Evolutionary conservation across 1,284 basidiomycete genomes (phyloP), one percentile per base, ranked within the genome.

Genomic region (Cronartium quercuum): DNA sequence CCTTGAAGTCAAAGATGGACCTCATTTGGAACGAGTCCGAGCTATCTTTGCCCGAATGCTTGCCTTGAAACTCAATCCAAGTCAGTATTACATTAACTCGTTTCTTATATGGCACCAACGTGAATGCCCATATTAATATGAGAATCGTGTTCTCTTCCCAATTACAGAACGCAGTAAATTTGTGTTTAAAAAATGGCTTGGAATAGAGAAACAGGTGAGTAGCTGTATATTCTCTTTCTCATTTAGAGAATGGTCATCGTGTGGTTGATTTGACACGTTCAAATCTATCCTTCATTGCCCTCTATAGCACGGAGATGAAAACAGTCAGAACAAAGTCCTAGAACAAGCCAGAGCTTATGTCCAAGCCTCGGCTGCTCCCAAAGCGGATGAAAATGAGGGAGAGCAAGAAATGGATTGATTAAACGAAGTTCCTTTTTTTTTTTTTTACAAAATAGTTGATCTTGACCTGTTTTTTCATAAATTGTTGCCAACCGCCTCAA

Each of bases 141-240:
- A 55, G 29, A 6, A 37, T 10, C 29, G 15, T 63, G 41, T 66
- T 66, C 37, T 41, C 47, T 6, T 3, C 44, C 38, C 40, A 13
- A 13, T 34, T 76, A 91, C 90, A 83, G 80, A 81, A 77, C 80
- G 79, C 66, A 79, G 78, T 68, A 81, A 81, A 76, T 88, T 89
- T 51, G 89, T 95, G 82, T 96, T 98, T 87, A 98, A 99, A 83
- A 98, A 98, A 83, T 98, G 95, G 92, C 85, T 98, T 51, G 89
- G 89, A 76, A 83, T 97, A 61, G 96, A 99, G 83, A 42, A 63
- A 68, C 21, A 42, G 13, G 66, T 75, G 18, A 51, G 73, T 38
- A 15, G 10, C n/a, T 10, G 55, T 29, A 6, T 38, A 37, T 35
- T 51, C 55, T 2, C 42, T 63, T 42, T 57, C 6, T n/a, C 4